Conservation (phyloP, 768 basidiomycete species). For the Kwoniella dendrophila region DNA sequence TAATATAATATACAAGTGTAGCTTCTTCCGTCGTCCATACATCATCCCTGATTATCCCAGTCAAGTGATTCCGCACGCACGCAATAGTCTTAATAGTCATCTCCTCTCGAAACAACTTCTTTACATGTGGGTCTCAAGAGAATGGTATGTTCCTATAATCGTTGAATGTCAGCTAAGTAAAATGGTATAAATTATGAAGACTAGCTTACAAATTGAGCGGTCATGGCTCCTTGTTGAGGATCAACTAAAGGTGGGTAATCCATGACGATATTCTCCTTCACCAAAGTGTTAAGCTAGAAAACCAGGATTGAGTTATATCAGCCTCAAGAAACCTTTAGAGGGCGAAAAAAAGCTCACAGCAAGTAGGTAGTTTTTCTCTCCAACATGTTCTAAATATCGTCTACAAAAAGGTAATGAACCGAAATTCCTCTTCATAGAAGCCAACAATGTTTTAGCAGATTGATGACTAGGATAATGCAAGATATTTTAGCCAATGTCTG, state of each 20-base stretch:
- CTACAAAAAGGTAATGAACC: slow-evolving; percentile 94
- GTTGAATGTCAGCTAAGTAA: not conserved
- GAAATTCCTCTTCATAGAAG: slow-evolving; percentile 86
- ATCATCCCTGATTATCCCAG: no score
- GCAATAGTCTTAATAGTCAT: slow-evolving; percentile 56
- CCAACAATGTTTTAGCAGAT: slow-evolving; percentile 80
- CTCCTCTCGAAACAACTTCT: slow-evolving; percentile 60
- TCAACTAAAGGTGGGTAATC: slow-evolving; percentile 93
- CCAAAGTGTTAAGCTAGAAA: slow-evolving; percentile 79
- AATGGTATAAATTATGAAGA: no score
- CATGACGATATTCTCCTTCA: slow-evolving; percentile 81
- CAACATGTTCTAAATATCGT: slow-evolving; percentile 86
- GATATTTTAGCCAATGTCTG: not conserved
- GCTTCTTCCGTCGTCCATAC: no score
- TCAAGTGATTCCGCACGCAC: no score
- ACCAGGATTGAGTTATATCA: not conserved
- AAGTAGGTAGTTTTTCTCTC: slow-evolving; percentile 89
- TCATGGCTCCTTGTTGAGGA: slow-evolving; percentile 72
- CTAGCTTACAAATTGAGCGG: slow-evolving; percentile 67
- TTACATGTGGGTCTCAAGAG: slow-evolving; percentile 60
- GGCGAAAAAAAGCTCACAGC: slow-evolving; percentile 62
- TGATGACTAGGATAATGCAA: slow-evolving; percentile 63
- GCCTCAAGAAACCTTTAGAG: not conserved
- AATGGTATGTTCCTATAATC: slow-evolving; percentile 59
- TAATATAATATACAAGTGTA: no score